Evolutionary conservation across 1,284 basidiomycete species (phyloP).

Genomic region (Porphyrellus sp.): DNA sequence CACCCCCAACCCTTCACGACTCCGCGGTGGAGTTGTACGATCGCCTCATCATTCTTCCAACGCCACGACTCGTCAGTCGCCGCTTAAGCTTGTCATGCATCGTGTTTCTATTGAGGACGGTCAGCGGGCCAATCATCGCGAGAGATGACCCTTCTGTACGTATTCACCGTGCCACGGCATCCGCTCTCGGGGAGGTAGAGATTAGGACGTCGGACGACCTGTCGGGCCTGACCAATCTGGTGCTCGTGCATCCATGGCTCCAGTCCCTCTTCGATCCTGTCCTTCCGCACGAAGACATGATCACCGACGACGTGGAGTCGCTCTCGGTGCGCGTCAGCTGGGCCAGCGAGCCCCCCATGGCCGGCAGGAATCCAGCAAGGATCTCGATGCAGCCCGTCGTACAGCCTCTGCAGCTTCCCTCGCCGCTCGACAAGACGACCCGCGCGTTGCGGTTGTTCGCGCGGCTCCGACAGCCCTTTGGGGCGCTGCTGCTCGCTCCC

Average conservation of each 20-base stretch:
- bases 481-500: slow-evolving; percentile 18
- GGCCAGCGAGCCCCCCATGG: neutral
- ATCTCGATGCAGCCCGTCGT: slow-evolving; percentile 1
- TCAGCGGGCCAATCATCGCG: slow-evolving; percentile 2
- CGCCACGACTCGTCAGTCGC: slow-evolving; percentile 16
- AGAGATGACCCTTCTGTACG: neutral
- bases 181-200: slow-evolving; percentile 8
- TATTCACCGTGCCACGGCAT: slow-evolving; percentile 15
- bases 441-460: slow-evolving; percentile 19
- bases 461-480: slow-evolving; percentile 17
- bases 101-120: slow-evolving; percentile 12
- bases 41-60: slow-evolving; percentile 13
- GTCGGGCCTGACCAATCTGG: slow-evolving; percentile 9
- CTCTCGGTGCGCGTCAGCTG: neutral
- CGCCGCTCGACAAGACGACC: slow-evolving; percentile 20
- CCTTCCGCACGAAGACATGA: slow-evolving; percentile 23
- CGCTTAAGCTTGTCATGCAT: slow-evolving; percentile 19
- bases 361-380: neutral
- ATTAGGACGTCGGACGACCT: slow-evolving; percentile 11
- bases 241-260: slow-evolving; percentile 26
- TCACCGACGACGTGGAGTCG: slow-evolving; percentile 8
- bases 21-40: slow-evolving; percentile 18
- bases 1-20: slow-evolving; percentile 1
- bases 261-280: slow-evolving; percentile 16
- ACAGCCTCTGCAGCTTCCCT: slow-evolving; percentile 6